Conservation (phyloP, 345 rosid genomes). For the Linum tenue region DNA sequence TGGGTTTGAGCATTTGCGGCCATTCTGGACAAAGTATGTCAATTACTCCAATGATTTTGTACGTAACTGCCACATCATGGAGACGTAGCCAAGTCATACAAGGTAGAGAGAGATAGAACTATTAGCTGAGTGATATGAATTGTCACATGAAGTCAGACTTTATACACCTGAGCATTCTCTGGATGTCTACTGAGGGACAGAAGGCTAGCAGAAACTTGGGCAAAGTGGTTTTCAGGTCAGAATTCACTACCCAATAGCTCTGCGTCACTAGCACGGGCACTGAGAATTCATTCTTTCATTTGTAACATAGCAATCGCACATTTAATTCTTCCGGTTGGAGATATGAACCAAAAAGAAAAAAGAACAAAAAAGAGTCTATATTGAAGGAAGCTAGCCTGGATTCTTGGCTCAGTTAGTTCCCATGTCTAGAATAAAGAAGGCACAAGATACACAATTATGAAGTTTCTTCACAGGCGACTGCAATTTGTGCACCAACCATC, state of each 20-base stretch:
- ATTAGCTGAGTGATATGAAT: neutral
- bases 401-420: neutral
- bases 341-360: too few species aligned
- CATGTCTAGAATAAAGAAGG: neutral
- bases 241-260: neutral
- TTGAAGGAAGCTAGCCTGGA: neutral
- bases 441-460: neutral
- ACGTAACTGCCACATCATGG: slow-evolving; percentile 90
- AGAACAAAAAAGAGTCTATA: neutral
- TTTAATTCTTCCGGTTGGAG: neutral
- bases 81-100: slow-evolving; percentile 33
- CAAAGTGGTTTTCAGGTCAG: neutral
- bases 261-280: neutral
- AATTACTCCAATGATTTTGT: slow-evolving; percentile 85
- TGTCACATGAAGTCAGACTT: neutral
- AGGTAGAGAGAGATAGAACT: neutral
- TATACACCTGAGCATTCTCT: neutral
- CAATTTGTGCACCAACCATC: neutral
- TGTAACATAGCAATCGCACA: neutral
- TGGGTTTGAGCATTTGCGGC: slow-evolving; percentile 94
- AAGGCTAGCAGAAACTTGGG: neutral
- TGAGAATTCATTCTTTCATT: neutral
- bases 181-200: neutral
- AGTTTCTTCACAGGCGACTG: neutral
- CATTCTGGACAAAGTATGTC: slow-evolving; percentile 90